phyloP scores from a whole-genome alignment of 192 early-diverging fungal genomes.

The Coemansia sp. region DNA sequence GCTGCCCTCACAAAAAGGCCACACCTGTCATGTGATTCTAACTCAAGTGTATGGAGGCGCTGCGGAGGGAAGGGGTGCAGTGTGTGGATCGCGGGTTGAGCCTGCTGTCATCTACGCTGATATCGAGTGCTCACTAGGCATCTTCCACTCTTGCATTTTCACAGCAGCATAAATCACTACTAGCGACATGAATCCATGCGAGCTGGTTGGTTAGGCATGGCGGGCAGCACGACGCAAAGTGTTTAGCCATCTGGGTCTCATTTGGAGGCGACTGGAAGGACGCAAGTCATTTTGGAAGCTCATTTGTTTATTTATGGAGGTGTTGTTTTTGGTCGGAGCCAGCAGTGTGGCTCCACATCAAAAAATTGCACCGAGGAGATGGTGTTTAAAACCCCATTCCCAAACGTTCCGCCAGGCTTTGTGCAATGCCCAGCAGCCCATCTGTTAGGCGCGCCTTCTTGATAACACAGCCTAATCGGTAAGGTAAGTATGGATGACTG shows the following conservation, averaged over 20 bases:
- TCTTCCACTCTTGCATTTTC: not conserved
- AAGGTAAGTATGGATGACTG: slow-evolving; percentile 38
- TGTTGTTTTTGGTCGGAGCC: slow-evolving; percentile 32
- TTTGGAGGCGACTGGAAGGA: too few relatives aligned
- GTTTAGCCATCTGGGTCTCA: too few relatives aligned
- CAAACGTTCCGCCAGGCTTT: slow-evolving; percentile 32
- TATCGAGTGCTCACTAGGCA: not conserved
- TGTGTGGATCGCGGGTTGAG: not conserved
- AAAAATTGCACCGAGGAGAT: slow-evolving; percentile 42
- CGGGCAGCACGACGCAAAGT: too few relatives aligned
- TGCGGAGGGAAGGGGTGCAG: not conserved
- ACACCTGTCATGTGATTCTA: not conserved
- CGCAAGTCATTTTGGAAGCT: not conserved
- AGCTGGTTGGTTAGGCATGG: too few relatives aligned
- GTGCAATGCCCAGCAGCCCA: slow-evolving; percentile 43
- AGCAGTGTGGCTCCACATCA: slow-evolving; percentile 39
- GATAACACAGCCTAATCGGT: slow-evolving; percentile 23
- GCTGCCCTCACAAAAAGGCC: not conserved
- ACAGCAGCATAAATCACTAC: too few relatives aligned
- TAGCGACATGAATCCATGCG: too few relatives aligned
- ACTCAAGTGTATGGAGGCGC: too few relatives aligned
- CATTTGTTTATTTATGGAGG: too few relatives aligned
- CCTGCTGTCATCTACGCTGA: not conserved
- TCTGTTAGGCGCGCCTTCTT: slow-evolving; percentile 25
- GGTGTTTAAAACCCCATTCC: slow-evolving; percentile 35